phyloP scores from a whole-genome alignment of 805 yeast genomes.

The Vanderwaltozyma tropicalis region DNA sequence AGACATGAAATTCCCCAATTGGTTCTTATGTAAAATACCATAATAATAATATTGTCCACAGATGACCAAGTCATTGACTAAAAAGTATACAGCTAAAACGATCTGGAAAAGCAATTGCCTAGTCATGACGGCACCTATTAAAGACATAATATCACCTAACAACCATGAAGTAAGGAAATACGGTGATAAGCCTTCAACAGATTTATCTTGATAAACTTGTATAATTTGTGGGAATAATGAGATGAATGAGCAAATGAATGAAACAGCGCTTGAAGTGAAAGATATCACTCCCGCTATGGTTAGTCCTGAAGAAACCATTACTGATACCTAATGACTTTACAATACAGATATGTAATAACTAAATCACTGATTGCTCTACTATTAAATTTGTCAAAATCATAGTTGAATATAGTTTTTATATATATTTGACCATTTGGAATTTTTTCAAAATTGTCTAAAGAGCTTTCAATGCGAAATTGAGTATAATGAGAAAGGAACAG shows the following conservation, averaged over 20 bases:
- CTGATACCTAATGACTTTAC: neutral
- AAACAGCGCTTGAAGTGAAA: neutral
- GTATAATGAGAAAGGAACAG: no score
- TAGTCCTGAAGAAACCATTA: neutral
- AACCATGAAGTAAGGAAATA: conserved; percentile 38
- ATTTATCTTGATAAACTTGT: conserved; percentile 45
- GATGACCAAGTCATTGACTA: conserved; percentile 59
- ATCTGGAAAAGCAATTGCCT: conserved; percentile 72
- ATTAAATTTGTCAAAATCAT: no score
- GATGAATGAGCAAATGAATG: conserved; percentile 35
- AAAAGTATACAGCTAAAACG: conserved; percentile 61
- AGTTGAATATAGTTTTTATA: no score
- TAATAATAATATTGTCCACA: conserved; percentile 68
- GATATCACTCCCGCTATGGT: neutral
- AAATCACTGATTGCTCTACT: no score
- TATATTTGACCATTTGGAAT: no score
- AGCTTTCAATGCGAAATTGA: no score
- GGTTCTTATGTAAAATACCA: conserved; percentile 25
- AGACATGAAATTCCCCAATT: neutral
- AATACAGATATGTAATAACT: neutral
- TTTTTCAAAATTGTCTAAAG: no score
- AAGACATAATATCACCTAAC: conserved; percentile 38
- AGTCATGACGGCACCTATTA: conserved; percentile 67
- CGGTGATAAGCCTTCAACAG: conserved; percentile 54
- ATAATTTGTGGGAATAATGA: conserved; percentile 48